Evolutionary conservation across 768 basidiomycete species (phyloP).

Genomic region (Panaeolus papilionaceus): DNA sequence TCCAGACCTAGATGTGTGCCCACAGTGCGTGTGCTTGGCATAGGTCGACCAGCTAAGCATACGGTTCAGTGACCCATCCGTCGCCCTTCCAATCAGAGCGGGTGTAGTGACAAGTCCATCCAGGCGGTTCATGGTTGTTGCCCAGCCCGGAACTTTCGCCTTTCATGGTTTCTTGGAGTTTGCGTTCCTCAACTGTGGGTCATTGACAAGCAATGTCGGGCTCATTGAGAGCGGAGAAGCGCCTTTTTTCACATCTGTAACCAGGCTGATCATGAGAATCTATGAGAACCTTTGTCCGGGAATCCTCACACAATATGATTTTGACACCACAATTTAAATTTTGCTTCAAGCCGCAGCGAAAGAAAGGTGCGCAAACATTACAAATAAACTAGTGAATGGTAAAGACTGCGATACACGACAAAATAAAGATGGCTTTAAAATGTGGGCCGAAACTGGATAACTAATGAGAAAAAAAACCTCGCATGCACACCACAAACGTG

Average conservation of each 20-base stretch:
- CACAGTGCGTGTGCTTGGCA: not conserved
- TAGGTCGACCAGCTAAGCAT: not conserved
- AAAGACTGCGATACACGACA: constrained; percentile 14
- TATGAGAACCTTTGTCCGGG: no score
- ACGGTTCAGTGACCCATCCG: not conserved
- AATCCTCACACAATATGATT: not conserved
- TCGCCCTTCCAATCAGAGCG: not conserved
- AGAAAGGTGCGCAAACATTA: constrained; percentile 5
- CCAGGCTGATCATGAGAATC: not conserved
- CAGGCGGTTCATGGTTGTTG: constrained; percentile 4
- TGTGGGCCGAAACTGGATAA: not conserved
- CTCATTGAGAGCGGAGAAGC: not conserved
- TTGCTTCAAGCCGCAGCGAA: not conserved
- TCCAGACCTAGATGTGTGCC: not conserved
- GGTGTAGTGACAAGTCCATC: not conserved
- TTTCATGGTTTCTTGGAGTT: not conserved
- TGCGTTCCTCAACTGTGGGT: no score
- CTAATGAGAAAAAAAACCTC: constrained; percentile 20
- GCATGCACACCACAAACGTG: constrained; percentile 24
- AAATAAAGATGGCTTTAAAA: not conserved
- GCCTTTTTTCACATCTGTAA: not conserved
- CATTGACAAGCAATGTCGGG: not conserved
- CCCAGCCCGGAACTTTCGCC: not conserved
- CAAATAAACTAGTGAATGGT: constrained; percentile 1
- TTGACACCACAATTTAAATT: constrained; percentile 6